phyloP scores from a whole-genome alignment of 176 grass and related monocot species.

The Carex pumila region DNA sequence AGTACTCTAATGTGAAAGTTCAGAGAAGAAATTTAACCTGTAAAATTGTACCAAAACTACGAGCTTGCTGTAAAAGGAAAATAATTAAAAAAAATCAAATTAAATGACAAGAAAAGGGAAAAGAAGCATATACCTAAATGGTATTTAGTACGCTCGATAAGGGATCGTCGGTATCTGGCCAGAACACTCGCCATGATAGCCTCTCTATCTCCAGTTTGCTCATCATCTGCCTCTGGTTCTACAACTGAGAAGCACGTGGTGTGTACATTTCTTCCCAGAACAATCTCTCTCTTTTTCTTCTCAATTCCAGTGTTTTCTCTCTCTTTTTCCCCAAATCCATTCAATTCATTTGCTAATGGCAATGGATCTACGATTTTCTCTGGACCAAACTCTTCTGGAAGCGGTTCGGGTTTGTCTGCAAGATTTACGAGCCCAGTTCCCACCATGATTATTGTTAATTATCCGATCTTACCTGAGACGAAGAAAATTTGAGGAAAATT shows the following conservation, averaged over 20 bases:
- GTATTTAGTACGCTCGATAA: slow-evolving; percentile 74
- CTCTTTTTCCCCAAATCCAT: background rate
- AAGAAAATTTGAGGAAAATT: background rate
- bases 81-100: background rate
- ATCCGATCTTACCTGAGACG: background rate
- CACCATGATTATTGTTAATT: slow-evolving; percentile 42
- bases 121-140: slow-evolving; percentile 48
- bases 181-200: slow-evolving; percentile 81
- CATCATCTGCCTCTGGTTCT: slow-evolving; percentile 80
- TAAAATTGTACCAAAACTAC: background rate
- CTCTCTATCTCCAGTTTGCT: slow-evolving; percentile 67
- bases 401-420: background rate
- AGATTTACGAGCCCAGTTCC: slow-evolving; percentile 50
- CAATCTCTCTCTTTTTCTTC: slow-evolving; percentile 44
- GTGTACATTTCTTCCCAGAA: slow-evolving; percentile 76
- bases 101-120: background rate
- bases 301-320: background rate
- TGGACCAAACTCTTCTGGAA: slow-evolving; percentile 35
- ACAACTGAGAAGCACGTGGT: slow-evolving; percentile 50
- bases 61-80: background rate
- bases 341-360: background rate
- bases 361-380: slow-evolving; percentile 20
- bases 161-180: slow-evolving; percentile 51
- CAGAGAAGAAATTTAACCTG: background rate
- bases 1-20: background rate